Base-by-base conservation (phyloP, 148 eudicot species). In the Drosera capensis region DNA sequence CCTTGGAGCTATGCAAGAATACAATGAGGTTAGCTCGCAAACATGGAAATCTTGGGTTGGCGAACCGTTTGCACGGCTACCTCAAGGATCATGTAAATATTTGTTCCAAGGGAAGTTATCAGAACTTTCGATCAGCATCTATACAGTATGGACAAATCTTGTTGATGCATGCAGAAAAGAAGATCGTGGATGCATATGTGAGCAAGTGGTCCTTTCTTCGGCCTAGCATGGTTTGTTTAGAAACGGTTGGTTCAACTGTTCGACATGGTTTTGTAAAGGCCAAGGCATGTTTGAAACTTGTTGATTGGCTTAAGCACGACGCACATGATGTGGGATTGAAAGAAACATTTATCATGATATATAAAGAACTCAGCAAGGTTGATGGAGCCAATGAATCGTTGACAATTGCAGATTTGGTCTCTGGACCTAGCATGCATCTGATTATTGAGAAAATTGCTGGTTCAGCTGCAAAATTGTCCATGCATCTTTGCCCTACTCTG, bases 271-370 rank as follows among this genome's bases (percentile, higher is more conserved):
- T 51, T 58, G 50, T 90, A 56, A 74, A 69, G 67, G 99, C 99
- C 40, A 80, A 80, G 68, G 95, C 99, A 45, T 90, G 99, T 64
- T 64, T 90, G 53, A 90, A 90, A 67, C 68, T 90, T 26, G 69
- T 87, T 25, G 54, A 63, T 34, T 90, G 99, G 99, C 55, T 90
- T 64, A 67, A 40, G 61, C 63, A 23, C 54, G 75, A 70, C 52
- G 39, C 47, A 66, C 43, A 70, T 63, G 65, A 70, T 65, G 30
- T 51, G 45, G 58, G 55, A 42, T 52, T 80, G 62, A 74, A 71
- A 30, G 63, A 60, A 49, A 37, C 73, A 47, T 63, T 74, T 58
- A 63, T 48, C 31, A 63, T 63, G 54, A 68, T 90, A 62, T 57
- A 23, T 44, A 46, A 64, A 3, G 79, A 78, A 41, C 56, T 78